Base-by-base conservation (phyloP, 495 filamentous ascomycete genomes). In the Pseudevernia furfuracea region DNA sequence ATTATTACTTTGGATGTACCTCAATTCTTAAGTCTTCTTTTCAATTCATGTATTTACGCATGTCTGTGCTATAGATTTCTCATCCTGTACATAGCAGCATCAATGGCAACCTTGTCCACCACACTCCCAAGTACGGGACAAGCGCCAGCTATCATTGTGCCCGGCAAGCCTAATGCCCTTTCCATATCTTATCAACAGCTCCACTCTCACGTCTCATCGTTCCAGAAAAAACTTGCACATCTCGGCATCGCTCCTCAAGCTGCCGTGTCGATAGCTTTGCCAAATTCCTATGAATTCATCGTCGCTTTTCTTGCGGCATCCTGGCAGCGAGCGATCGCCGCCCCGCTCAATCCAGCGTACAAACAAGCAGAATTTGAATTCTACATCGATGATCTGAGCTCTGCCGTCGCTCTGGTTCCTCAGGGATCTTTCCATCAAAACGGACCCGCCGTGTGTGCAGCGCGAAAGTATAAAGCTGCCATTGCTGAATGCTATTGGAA, bases 301-400 rank as follows among this genome's bases (percentile, higher is more conserved):
- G 83, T 92, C 62, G 83, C 88, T 2, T 94, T 94, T 77, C 80
- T 94, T 30, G 90, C 89, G 21, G 79, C 84, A 21, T 82, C 88
- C 10, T 87, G 84, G 82, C 90, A 93, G 76, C 83, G 90, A 64
- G 86, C 78, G 34, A 88, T 91, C 67, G 90, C 89, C 28, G 90
- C 89, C 7, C 90, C 90, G 5, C 77, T 94, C 60, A 92, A 93
- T 74, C 84, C 89, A 28, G 87, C 84, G 36, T 93, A 94, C 76
- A 92, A 90, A 77, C 87, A 92, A 70, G 84, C 86, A 36, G 90
- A 93, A 73, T 92, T 93, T 71, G 89, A 93, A 73, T 92, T 94
- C 75, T 94, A 92, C 73, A 91, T 93, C 67, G 85, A 89, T 43
- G 89, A 94, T 73, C 80, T 94, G 68, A 88, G 82, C 69, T 89